Evolutionary conservation across 352 stramenopile species (phyloP), one percentile per base, ranked within the genome.

Genomic region (Phytophthora quininea): DNA sequence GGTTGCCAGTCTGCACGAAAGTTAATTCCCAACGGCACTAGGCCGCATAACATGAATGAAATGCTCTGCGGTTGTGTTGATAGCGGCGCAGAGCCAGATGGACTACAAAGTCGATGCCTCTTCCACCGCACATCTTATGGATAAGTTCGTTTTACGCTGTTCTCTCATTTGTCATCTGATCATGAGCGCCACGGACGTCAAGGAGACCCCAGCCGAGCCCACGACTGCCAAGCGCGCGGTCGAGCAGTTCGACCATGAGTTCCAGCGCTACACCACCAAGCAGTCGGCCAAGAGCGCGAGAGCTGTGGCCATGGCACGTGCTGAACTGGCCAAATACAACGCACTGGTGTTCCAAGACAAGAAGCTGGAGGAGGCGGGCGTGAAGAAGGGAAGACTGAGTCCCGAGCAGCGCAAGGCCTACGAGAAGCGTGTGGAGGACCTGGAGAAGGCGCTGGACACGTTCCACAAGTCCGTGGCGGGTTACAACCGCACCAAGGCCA

Each of bases 181-280:
- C 43, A 79, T 79, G 71, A 68, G 63, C 53, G 30, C 67, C 45
- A 49, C 58, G 19, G 29, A 59, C 53, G 35, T 62, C 49, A 56
- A 58, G 29, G 30, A 59, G 60, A 62, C 35, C 50, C 62, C 64
- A 24, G 51, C 42, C 9, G 69, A 73, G 53, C 52, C 70, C 4
- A 73, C 54, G 53, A 73, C 67, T 29, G 67, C 62, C 55, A 80
- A 83, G 67, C 62, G 62, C 42, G 76, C 83, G 1, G 79, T 81
- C 24, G 84, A 95, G 40, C 85, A 95, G 70, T 96, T 93, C 64
- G 88, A 96, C 67, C 76, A 86, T 15, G 88, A 96, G 71, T 96
- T 96, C 68, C 84, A 91, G 68, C 82, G 84, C 52, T 96, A 96
- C 69, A 93, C 87, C 54, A 93, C 79, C 67, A 92, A 92, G 60